Conservation (phyloP, 2,329 filamentous ascomycete genomes). For the Gyromitra esculenta region DNA sequence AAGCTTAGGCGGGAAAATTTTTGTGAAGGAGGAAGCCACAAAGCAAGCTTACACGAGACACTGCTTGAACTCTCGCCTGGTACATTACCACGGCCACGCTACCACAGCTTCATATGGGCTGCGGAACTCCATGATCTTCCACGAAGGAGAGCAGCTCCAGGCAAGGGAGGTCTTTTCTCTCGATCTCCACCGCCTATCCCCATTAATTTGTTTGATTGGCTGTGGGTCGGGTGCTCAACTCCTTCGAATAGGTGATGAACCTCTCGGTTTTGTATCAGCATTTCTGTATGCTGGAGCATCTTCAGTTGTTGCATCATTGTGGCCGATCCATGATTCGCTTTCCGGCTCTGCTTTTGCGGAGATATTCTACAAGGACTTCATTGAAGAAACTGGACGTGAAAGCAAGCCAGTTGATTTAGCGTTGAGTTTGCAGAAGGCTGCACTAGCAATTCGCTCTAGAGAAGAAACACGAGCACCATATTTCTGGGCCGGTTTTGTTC, state of each 20-base stretch:
- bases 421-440: conserved; percentile 10
- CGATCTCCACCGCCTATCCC: conserved; percentile 2
- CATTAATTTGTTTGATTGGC: conserved; percentile 12
- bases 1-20: neutral
- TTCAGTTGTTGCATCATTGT: conserved; percentile 9
- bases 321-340: conserved; percentile 22
- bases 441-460: conserved; percentile 2
- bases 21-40: conserved; percentile 2
- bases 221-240: conserved; percentile 8
- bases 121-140: conserved; percentile 6
- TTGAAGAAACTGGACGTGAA: neutral
- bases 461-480: conserved; percentile 21
- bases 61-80: neutral
- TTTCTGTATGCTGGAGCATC: conserved; percentile 21
- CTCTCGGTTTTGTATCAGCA: conserved; percentile 6
- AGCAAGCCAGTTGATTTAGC: conserved; percentile 1
- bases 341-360: conserved; percentile 17
- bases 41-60: neutral
- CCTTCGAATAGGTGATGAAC: neutral
- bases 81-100: conserved; percentile 13
- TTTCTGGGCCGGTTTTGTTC: conserved; percentile 24
- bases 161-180: conserved; percentile 14
- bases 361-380: neutral
- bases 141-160: conserved; percentile 6
- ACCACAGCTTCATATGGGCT: neutral